Conservation (phyloP, 2,329 filamentous ascomycete species). For the Paracamarosporium sp. region DNA sequence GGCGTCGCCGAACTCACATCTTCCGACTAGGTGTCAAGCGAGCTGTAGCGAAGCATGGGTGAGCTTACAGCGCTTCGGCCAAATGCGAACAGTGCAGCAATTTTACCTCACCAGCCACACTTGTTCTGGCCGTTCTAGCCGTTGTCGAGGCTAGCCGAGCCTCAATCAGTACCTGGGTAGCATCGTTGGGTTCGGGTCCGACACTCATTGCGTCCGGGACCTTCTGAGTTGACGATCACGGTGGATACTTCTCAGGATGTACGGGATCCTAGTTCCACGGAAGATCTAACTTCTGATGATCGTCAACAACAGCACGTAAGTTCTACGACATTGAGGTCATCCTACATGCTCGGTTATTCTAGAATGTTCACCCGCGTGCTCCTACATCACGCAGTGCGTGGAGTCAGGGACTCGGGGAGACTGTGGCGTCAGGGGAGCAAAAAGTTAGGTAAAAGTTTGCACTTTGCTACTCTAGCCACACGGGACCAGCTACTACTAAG, state of each 20-base stretch:
- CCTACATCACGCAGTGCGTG: too few relatives aligned
- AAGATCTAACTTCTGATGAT: too few relatives aligned
- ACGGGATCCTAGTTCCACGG: neutral
- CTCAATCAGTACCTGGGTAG: neutral
- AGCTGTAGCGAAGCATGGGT: neutral
- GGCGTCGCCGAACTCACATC: constrained; percentile 2
- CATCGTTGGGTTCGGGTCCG: neutral
- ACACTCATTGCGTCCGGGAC: neutral
- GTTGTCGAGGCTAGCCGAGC: neutral
- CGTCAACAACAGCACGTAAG: neutral
- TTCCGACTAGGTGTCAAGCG: neutral
- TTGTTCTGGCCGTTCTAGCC: neutral
- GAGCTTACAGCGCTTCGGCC: neutral
- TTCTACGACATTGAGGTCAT: neutral
- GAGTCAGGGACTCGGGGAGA: too few relatives aligned
- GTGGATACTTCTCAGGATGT: neutral
- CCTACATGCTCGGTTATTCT: neutral
- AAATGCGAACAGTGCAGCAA: neutral
- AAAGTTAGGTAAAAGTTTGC: neutral
- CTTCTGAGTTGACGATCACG: neutral
- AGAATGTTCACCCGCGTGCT: neutral
- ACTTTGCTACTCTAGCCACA: neutral
- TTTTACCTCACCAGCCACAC: neutral
- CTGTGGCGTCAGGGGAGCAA: neutral
- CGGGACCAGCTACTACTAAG: neutral